Evolutionary conservation across 1,139 yeast genomes (phyloP).

Genomic region (Blastobotrys buckinghamii): DNA sequence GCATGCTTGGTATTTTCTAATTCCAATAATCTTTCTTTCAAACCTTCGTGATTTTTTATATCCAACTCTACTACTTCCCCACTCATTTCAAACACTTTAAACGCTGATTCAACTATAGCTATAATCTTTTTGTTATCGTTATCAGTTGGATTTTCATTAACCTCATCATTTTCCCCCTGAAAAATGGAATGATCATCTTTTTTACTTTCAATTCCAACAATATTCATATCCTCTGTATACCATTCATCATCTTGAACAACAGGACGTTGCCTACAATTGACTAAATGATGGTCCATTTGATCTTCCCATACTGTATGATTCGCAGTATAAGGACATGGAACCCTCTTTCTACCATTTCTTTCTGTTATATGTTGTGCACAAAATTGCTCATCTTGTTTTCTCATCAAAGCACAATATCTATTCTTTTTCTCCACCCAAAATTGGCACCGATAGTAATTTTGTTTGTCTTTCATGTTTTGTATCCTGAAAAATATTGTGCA

Average conservation of each 20-base stretch:
- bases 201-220: slow-evolving; percentile 8
- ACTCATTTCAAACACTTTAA: slow-evolving; percentile 19
- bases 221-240: slow-evolving; percentile 41
- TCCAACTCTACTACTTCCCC: slow-evolving; percentile 12
- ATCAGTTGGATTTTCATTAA: neutral
- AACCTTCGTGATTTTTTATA: slow-evolving; percentile 24
- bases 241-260: slow-evolving; percentile 37
- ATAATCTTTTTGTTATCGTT: slow-evolving; percentile 16
- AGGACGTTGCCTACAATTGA: slow-evolving; percentile 50
- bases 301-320: slow-evolving; percentile 66
- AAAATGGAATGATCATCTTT: no score
- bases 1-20: slow-evolving; percentile 68
- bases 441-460: slow-evolving; percentile 6
- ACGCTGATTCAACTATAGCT: slow-evolving; percentile 30
- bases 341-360: slow-evolving; percentile 38
- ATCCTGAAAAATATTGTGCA: no score
- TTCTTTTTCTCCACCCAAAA: slow-evolving; percentile 11
- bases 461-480: neutral
- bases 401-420: slow-evolving; percentile 56
- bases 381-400: slow-evolving; percentile 43
- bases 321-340: slow-evolving; percentile 75
- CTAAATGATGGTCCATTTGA: slow-evolving; percentile 51
- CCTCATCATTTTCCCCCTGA: neutral
- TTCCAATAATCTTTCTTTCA: slow-evolving; percentile 41
- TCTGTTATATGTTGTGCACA: slow-evolving; percentile 55